Evolutionary conservation across 805 yeast species (phyloP).

Genomic region (Schizosaccharomyces cryophilus): DNA sequence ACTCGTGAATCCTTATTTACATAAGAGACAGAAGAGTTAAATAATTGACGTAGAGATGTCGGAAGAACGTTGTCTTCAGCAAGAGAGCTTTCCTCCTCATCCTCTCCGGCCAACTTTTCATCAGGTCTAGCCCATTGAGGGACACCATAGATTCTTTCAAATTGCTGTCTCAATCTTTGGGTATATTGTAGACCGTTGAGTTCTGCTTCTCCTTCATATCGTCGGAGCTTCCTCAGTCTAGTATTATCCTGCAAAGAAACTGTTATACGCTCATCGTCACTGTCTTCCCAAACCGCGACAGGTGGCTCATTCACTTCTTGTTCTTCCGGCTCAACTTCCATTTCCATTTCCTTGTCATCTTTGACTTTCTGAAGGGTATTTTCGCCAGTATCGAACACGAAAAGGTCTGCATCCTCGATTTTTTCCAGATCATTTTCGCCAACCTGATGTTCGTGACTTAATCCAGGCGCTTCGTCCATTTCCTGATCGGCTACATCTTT

Average conservation of each 20-base stretch:
- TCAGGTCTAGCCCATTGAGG: slow-evolving; percentile 55
- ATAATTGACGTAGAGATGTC: slow-evolving; percentile 12
- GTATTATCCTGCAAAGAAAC: slow-evolving; percentile 37
- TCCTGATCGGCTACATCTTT: slow-evolving; percentile 20
- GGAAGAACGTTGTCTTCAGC: slow-evolving; percentile 14
- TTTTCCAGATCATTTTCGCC: slow-evolving; percentile 3
- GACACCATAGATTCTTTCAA: slow-evolving; percentile 45
- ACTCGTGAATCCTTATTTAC: slow-evolving; percentile 20
- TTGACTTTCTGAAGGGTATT: neutral
- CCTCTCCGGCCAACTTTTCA: slow-evolving; percentile 12
- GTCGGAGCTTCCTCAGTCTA: slow-evolving; percentile 47
- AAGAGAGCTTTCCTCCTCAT: slow-evolving; percentile 7
- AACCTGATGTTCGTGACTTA: neutral
- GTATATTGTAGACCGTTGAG: slow-evolving; percentile 39
- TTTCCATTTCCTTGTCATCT: slow-evolving; percentile 11
- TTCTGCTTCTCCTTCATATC: slow-evolving; percentile 25
- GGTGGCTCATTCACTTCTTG: slow-evolving; percentile 10
- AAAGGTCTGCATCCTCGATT: slow-evolving; percentile 3
- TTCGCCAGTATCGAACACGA: neutral
- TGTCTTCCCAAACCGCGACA: slow-evolving; percentile 55
- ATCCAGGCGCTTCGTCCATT: slow-evolving; percentile 3
- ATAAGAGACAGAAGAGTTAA: slow-evolving; percentile 11
- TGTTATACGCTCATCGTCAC: slow-evolving; percentile 59
- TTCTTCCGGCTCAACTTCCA: slow-evolving; percentile 14
- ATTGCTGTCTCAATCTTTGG: slow-evolving; percentile 44